Conservation (phyloP, 169 alveolate species). For the Plasmodium adleri region DNA sequence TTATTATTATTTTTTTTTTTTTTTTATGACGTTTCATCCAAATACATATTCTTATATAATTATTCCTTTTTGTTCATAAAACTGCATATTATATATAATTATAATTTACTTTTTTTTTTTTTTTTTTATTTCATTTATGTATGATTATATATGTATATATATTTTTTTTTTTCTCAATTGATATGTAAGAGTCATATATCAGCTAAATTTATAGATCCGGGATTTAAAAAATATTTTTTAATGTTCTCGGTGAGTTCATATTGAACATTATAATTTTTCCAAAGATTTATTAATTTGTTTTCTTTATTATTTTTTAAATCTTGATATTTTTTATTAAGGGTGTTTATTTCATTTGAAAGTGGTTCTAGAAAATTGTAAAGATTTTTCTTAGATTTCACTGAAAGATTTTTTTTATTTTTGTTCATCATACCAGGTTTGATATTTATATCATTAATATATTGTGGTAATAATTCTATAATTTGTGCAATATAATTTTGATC, state of each 20-base stretch:
- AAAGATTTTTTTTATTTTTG: slow-evolving; percentile 28
- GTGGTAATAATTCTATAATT: slow-evolving; percentile 42
- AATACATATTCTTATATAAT: no score
- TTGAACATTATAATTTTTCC: slow-evolving; percentile 61
- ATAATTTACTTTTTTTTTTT: background rate
- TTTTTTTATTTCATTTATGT: background rate
- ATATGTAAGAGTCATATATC: slow-evolving; percentile 10
- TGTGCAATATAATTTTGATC: slow-evolving; percentile 45
- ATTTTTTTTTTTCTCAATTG: no score
- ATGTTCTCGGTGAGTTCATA: slow-evolving; percentile 58
- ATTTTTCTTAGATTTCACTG: slow-evolving; percentile 57
- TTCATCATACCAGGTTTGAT: slow-evolving; percentile 62
- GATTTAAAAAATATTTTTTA: slow-evolving; percentile 46
- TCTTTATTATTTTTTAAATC: slow-evolving; percentile 63
- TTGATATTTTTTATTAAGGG: slow-evolving; percentile 27
- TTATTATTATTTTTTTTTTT: no score
- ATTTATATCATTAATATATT: slow-evolving; percentile 28
- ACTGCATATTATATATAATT: background rate
- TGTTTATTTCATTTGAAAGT: slow-evolving; percentile 28
- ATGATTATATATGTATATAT: no score
- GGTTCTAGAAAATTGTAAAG: slow-evolving; percentile 52
- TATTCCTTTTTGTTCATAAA: no score
- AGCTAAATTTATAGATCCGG: slow-evolving; percentile 42
- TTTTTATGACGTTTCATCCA: no score
- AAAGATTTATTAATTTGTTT: slow-evolving; percentile 47